Evolutionary conservation across 1,139 yeast species (phyloP).

Genomic region (Hansenula sp.): DNA sequence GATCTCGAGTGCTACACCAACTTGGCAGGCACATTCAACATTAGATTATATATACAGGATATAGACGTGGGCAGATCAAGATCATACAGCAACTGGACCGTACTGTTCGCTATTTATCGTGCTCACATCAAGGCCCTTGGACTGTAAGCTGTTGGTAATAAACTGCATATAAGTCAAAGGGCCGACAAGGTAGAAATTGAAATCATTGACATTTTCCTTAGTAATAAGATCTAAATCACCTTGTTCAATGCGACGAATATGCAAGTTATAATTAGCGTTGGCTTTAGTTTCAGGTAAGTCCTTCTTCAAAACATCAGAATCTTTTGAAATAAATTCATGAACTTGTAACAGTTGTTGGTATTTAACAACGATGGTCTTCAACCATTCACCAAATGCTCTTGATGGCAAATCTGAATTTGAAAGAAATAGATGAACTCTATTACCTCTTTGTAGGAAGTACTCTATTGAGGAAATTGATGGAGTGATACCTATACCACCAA

Average conservation of each 20-base stretch:
- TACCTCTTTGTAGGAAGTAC: constrained; percentile 14
- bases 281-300: constrained; percentile 1
- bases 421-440: constrained; percentile 12
- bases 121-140: constrained; percentile 9
- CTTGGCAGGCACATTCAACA: too few species aligned
- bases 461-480: constrained; percentile 33
- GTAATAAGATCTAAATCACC: constrained; percentile 10
- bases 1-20: too few species aligned
- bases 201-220: constrained; percentile 4
- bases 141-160: constrained; percentile 5
- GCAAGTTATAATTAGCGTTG: constrained; percentile 8
- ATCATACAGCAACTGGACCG: constrained; percentile 15
- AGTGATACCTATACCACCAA: constrained; percentile 70
- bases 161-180: constrained; percentile 17
- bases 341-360: constrained; percentile 11
- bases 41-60: too few species aligned
- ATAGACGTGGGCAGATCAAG: too few species aligned
- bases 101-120: constrained; percentile 20
- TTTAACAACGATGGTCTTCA: constrained; percentile 8
- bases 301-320: neutral
- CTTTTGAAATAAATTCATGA: constrained; percentile 13
- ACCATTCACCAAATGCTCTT: constrained; percentile 14
- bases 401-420: constrained; percentile 11
- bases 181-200: constrained; percentile 17
- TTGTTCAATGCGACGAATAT: constrained; percentile 6